Evolutionary conservation across 305 asterid genomes (phyloP).

Genomic region (Fraxinus nigra): DNA sequence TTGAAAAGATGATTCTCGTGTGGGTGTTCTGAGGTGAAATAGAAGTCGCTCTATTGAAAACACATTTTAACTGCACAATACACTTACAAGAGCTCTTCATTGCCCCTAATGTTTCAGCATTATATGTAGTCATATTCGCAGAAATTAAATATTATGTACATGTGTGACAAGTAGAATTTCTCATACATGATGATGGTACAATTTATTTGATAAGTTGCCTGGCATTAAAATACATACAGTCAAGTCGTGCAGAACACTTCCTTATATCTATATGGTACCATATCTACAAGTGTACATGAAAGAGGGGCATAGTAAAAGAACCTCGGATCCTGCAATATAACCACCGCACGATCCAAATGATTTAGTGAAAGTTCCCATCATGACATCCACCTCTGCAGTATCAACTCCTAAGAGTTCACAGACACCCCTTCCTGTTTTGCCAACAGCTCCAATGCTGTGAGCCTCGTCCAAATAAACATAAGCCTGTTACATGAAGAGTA

Average conservation of each 20-base stretch:
- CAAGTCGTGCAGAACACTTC: background rate
- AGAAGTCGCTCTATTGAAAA: background rate
- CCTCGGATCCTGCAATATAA: conserved; percentile 96
- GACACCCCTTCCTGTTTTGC: conserved; percentile 95
- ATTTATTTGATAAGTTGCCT: background rate
- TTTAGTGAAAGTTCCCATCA: conserved; percentile 99
- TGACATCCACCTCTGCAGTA: conserved; percentile 81
- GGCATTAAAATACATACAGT: background rate
- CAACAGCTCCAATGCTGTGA: conserved; percentile 99
- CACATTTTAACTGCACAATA: background rate
- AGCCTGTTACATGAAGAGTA: conserved; percentile 44
- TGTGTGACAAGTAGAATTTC: background rate
- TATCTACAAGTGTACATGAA: conserved; percentile 9
- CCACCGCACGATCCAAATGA: conserved; percentile 99
- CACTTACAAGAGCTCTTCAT: background rate
- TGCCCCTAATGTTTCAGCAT: background rate
- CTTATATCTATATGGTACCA: background rate
- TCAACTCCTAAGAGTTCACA: conserved; percentile 98
- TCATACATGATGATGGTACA: background rate
- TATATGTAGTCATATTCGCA: background rate
- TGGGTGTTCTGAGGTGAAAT: too few relatives aligned
- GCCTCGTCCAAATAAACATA: conserved; percentile 96
- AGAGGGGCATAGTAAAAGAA: conserved; percentile 27
- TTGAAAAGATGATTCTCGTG: background rate
- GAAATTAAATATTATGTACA: background rate